Conservation (phyloP, 2,329 filamentous ascomycete species). For the Talaromyces rugulosus region DNA sequence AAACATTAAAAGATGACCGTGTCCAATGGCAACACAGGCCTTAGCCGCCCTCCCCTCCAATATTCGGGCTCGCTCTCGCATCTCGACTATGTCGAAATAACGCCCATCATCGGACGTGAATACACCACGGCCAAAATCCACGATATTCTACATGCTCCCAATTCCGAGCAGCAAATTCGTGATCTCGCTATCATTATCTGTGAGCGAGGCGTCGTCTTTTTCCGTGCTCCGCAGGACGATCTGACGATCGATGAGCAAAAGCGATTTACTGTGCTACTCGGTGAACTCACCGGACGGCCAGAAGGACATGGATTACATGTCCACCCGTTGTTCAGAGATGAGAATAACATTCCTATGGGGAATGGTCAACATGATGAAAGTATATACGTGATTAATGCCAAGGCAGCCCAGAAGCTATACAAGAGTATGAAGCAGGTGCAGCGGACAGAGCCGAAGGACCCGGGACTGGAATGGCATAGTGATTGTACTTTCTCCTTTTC, state of each 20-base stretch:
- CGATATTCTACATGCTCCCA: constrained; percentile 33
- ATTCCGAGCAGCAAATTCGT: constrained; percentile 32
- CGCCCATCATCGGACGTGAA: constrained; percentile 45
- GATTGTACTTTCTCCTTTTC: not conserved
- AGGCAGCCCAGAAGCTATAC: constrained; percentile 6
- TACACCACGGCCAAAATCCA: constrained; percentile 31
- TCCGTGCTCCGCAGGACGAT: constrained; percentile 9
- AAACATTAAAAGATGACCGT: not conserved
- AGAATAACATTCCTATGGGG: constrained; percentile 4
- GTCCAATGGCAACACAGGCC: not conserved
- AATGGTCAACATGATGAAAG: constrained; percentile 3
- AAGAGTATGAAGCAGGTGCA: constrained; percentile 2
- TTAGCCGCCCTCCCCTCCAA: not conserved
- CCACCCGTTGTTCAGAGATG: constrained; percentile 2
- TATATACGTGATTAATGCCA: constrained; percentile 8
- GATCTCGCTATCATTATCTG: constrained; percentile 21
- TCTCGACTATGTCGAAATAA: constrained; percentile 39
- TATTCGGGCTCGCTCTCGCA: constrained; percentile 23
- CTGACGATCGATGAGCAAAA: constrained; percentile 18
- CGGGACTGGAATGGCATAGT: constrained; percentile 6
- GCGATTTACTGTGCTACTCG: constrained; percentile 18
- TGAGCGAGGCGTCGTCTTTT: constrained; percentile 38
- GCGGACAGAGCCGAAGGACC: not conserved
- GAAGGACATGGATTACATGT: constrained; percentile 22
- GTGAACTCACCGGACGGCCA: constrained; percentile 38